Evolutionary conservation across 2,329 filamentous ascomycete species (phyloP).

Genomic region (Monosporascus sp.): DNA sequence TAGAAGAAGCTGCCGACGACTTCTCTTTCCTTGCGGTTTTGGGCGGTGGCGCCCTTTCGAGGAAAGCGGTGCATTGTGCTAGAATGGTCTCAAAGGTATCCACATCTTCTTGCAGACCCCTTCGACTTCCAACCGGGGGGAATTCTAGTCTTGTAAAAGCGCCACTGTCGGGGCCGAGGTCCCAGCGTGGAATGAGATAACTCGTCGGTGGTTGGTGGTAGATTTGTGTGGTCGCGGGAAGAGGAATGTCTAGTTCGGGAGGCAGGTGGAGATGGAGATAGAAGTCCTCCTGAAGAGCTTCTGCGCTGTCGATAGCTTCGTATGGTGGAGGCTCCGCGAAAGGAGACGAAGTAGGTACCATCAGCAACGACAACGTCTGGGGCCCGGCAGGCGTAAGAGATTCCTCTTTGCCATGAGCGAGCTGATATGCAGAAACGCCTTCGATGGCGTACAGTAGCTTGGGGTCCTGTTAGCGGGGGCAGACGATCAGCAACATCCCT

Average conservation of each 20-base stretch:
- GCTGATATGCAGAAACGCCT: slow-evolving; percentile 86
- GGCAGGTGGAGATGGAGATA: slow-evolving; percentile 94
- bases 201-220: slow-evolving; percentile 91
- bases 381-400: slow-evolving; percentile 79
- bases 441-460: slow-evolving; percentile 68
- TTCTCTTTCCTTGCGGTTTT: slow-evolving; percentile 29
- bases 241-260: slow-evolving; percentile 86
- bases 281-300: slow-evolving; percentile 72
- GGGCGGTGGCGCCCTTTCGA: slow-evolving; percentile 73
- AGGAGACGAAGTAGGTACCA: slow-evolving; percentile 86
- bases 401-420: slow-evolving; percentile 80
- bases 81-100: slow-evolving; percentile 97
- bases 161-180: slow-evolving; percentile 79
- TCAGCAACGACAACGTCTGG: slow-evolving; percentile 87
- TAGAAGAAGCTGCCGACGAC: slow-evolving; percentile 14
- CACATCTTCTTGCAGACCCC: slow-evolving; percentile 80
- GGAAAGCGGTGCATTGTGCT: slow-evolving; percentile 94
- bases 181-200: slow-evolving; percentile 94
- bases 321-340: slow-evolving; percentile 53
- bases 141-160: slow-evolving; percentile 95
- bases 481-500: slow-evolving; percentile 4
- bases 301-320: slow-evolving; percentile 46
- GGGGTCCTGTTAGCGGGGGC: slow-evolving; percentile 43
- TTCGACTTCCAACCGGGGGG: slow-evolving; percentile 64
- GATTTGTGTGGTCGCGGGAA: slow-evolving; percentile 94